Evolutionary conservation across 129 eudicot species (phyloP).

Genomic region (carrot (Daucus carota)): DNA sequence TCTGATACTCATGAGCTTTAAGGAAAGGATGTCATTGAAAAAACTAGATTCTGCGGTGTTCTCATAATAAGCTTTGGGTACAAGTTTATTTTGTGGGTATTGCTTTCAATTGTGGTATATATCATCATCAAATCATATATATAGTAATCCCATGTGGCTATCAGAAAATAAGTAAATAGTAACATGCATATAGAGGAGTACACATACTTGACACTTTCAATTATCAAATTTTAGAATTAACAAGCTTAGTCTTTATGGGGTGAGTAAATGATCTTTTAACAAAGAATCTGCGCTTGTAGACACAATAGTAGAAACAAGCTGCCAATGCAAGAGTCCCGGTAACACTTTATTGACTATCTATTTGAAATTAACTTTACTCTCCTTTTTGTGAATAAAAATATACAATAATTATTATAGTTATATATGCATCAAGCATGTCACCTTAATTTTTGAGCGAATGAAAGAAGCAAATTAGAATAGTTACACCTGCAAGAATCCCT

Average conservation of each 20-base stretch:
- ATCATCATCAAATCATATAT: no score
- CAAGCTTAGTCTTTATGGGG: constrained; percentile 24
- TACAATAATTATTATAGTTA: no score
- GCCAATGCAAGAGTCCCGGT: constrained; percentile 25
- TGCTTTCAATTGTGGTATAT: neutral
- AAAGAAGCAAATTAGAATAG: no score
- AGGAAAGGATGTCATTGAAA: constrained; percentile 26
- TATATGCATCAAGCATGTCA: no score
- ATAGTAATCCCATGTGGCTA: neutral
- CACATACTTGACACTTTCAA: neutral
- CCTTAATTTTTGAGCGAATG: no score
- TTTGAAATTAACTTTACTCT: no score
- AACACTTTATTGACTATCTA: no score
- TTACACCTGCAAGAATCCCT: no score
- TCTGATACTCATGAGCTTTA: constrained; percentile 39
- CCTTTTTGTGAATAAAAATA: no score
- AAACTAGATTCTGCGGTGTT: constrained; percentile 30
- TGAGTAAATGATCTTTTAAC: constrained; percentile 31
- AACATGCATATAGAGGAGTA: neutral
- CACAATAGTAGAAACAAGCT: constrained; percentile 42
- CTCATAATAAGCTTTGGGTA: constrained; percentile 22
- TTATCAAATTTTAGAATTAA: constrained; percentile 20
- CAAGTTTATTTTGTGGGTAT: neutral
- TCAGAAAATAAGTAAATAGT: neutral
- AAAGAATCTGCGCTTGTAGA: constrained; percentile 35